Evolutionary conservation across 2,329 filamentous ascomycete genomes (phyloP).

Genomic region (Teratosphaeria viscida): DNA sequence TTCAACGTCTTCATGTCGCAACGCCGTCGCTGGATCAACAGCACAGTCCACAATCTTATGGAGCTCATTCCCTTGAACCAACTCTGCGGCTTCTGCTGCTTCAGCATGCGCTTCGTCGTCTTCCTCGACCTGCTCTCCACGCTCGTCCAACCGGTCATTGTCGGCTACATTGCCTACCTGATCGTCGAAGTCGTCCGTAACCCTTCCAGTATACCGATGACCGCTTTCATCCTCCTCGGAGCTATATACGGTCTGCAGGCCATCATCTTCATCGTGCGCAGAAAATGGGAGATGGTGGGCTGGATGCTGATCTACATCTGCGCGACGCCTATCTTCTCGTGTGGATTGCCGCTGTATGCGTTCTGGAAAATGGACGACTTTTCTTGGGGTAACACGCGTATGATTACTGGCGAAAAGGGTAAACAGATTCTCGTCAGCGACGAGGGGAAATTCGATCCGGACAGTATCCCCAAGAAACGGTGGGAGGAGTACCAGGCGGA

Average conservation of each 20-base stretch:
- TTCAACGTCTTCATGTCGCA: constrained; percentile 95
- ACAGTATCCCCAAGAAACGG: constrained; percentile 88
- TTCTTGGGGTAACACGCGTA: constrained; percentile 96
- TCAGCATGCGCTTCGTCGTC: constrained; percentile 97
- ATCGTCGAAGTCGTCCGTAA: constrained; percentile 61
- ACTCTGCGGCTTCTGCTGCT: constrained; percentile 98
- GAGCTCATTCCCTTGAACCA: constrained; percentile 89
- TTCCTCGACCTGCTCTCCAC: constrained; percentile 90
- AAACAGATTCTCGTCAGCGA: constrained; percentile 88
- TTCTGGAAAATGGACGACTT: constrained; percentile 99
- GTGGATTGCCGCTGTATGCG: constrained; percentile 79
- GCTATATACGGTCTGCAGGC: constrained; percentile 97
- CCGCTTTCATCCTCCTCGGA: constrained; percentile 78
- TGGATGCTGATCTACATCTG: constrained; percentile 97
- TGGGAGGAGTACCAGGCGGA: constrained; percentile 99
- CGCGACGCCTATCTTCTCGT: constrained; percentile 84
- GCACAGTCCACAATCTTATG: constrained; percentile 92
- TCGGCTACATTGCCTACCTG: constrained; percentile 83
- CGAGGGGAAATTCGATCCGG: constrained; percentile 94
- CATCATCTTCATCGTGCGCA: constrained; percentile 89
- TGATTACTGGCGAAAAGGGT: constrained; percentile 88
- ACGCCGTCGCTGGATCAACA: constrained; percentile 99
- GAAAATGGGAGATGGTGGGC: constrained; percentile 99
- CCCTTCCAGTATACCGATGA: constrained; percentile 60
- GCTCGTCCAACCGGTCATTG: constrained; percentile 79